Base-by-base conservation (phyloP, 495 filamentous ascomycete species). In the Gamarada debralockiae region DNA sequence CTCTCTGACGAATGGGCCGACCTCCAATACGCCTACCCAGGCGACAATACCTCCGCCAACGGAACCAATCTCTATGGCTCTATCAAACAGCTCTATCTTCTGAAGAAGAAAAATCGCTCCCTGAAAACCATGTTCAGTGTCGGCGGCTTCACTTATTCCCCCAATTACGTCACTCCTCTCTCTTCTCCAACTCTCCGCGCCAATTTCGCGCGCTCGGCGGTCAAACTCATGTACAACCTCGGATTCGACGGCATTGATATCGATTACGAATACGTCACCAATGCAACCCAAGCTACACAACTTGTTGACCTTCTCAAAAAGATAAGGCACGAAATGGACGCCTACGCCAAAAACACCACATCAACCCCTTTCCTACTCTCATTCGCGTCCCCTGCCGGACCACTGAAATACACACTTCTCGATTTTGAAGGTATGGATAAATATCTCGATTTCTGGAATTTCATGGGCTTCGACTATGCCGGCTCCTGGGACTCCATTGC, bases 131-230 rank as follows among this genome's bases (percentile, higher is more conserved):
- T 97, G 9, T 79, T 97, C 9, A 92, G 87, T 41, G 92, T 97
- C 59, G 92, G 92, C 56, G 92, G 92, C 23, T 96, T 90, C 89
- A 95, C 90, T 0, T 97, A 96, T 67, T 87, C 86, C 44, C 65
- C 79, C 63, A 92, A 96, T 68, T 95, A 97, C 66, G 74, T 77
- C 18, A 74, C 75, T 36, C 87, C 89, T 0, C 79, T 85, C 4
- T 80, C 79, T 1, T 85, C 81, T 0, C 71, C 73, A 0, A 62
- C 70, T 15, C 85, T 78, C 23, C 75, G 79, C 34, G 68, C 71
- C 17, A 76, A 46, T 1, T 92, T 95, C 70, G 90, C 87, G 13
- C 63, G 70, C 13, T 78, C 75, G 44, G 77, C 87, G 34, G 80
- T 90, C n/a, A 70, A 79, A 46, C 68, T 95, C 17, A 68, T 93